Conservation (phyloP, 2,329 filamentous ascomycete species). For the Cercospora berteroae region DNA sequence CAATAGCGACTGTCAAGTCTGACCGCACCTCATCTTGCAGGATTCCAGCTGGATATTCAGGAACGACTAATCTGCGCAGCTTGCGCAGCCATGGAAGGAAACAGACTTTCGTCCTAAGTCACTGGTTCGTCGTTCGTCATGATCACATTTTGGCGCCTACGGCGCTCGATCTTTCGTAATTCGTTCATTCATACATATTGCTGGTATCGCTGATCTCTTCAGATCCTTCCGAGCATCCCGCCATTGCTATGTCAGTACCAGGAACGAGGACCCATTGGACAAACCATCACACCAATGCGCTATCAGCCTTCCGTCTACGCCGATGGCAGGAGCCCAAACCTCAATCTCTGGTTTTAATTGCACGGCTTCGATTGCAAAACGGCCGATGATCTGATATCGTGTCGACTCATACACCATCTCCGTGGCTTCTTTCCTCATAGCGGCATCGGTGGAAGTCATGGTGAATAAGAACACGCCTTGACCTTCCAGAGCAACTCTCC, state of each 20-base stretch:
- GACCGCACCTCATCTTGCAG: background rate
- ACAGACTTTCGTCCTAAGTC: background rate
- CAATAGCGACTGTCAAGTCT: background rate
- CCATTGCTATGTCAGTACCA: background rate
- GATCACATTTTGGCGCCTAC: background rate
- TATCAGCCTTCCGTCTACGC: background rate
- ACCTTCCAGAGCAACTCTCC: background rate
- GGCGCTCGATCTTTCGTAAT: conserved; percentile 2
- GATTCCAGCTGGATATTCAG: background rate
- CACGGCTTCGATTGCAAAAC: conserved; percentile 10
- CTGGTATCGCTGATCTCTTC: background rate
- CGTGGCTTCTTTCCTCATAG: conserved; percentile 2
- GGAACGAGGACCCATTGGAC: background rate
- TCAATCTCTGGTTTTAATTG: conserved; percentile 12
- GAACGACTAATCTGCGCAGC: background rate
- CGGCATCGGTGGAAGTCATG: conserved; percentile 9
- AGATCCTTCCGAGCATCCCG: background rate
- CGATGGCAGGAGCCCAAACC: background rate
- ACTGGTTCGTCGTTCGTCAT: too few species aligned
- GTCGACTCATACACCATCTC: background rate
- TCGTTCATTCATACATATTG: background rate
- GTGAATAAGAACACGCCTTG: conserved; percentile 6
- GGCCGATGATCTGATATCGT: conserved; percentile 12
- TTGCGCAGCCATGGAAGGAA: background rate
- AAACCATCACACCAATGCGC: conserved; percentile 5